phyloP scores from a whole-genome alignment of 495 filamentous ascomycete genomes.

The Xylaria acuta region DNA sequence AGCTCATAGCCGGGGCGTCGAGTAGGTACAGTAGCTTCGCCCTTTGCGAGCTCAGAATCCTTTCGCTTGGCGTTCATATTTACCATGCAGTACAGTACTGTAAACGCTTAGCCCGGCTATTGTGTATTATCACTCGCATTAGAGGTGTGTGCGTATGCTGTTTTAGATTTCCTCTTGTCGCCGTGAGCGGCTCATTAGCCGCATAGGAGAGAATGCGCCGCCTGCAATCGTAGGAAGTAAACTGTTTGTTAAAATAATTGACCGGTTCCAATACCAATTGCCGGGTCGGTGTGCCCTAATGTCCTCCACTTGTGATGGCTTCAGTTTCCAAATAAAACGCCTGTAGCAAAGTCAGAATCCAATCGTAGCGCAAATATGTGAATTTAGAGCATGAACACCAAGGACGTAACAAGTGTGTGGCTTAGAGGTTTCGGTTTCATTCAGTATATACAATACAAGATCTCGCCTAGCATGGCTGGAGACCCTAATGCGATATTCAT shows the following conservation, averaged over 20 bases:
- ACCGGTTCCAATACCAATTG: not conserved
- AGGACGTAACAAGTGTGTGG: not conserved
- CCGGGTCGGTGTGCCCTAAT: not conserved
- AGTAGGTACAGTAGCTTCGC: not conserved
- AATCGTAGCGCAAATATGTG: not conserved
- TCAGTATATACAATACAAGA: constrained; percentile 13
- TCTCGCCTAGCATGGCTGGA: constrained; percentile 2
- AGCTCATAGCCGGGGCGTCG: constrained; percentile 4
- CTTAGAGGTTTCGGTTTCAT: not conserved
- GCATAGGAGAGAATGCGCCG: not conserved
- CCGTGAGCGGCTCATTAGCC: not conserved
- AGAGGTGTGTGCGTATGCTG: not conserved
- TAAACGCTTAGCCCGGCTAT: not conserved
- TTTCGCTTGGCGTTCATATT: constrained; percentile 9
- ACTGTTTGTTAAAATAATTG: not conserved
- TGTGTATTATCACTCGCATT: no score
- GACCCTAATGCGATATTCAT: not conserved
- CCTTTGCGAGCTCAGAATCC: constrained; percentile 7
- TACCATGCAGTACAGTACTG: not conserved
- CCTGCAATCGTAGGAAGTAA: not conserved
- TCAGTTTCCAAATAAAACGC: not conserved
- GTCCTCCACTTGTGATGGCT: not conserved
- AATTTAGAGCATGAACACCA: not conserved
- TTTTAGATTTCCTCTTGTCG: not conserved
- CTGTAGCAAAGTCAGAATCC: not conserved